These are phyloP conservation scores for Brassica incana DNA, from an alignment of 345 rosid genomes.

Conservation along the genomic window DNA sequence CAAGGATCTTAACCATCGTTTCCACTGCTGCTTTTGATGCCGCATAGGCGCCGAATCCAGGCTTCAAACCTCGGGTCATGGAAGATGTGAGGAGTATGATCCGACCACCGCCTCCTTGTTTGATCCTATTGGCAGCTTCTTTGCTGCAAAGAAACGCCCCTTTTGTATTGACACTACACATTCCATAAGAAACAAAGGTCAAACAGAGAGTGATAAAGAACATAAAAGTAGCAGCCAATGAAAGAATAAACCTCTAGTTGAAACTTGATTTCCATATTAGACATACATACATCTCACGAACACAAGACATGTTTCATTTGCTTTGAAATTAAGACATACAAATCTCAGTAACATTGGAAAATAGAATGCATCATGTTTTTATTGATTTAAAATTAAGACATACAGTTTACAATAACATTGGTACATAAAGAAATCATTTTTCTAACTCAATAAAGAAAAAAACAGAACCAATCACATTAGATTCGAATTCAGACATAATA, in stretches of 20 bases:
- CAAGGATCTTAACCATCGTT: constrained; percentile 44
- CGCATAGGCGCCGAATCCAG: constrained; percentile 32
- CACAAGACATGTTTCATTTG: neutral
- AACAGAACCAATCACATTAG: too few species aligned
- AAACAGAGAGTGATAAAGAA: neutral
- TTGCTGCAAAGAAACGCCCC: constrained; percentile 49
- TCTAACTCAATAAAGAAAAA: too few species aligned
- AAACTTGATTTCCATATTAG: too few species aligned
- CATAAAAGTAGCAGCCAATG: neutral
- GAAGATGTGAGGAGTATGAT: constrained; percentile 47
- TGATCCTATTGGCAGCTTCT: constrained; percentile 50
- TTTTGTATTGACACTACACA: constrained; percentile 42
- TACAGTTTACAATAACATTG: neutral
- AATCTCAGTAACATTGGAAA: neutral
- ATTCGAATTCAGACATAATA: too few species aligned
- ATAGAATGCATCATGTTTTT: neutral
- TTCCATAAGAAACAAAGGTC: constrained; percentile 10
- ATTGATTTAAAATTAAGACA: too few species aligned
- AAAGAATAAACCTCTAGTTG: neutral
- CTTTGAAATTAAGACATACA: neutral
- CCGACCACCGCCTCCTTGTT: constrained; percentile 49
- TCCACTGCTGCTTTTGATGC: constrained; percentile 53
- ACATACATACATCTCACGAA: too few species aligned
- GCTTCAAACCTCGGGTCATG: constrained; percentile 21
- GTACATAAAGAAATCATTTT: too few species aligned